Percentiles rank a stretch among this genome's conserved stretches.
These are phyloP conservation scores for Malus hybrid DNA, from an alignment of 331 rosid genomes.

Conservation along the genomic window DNA sequence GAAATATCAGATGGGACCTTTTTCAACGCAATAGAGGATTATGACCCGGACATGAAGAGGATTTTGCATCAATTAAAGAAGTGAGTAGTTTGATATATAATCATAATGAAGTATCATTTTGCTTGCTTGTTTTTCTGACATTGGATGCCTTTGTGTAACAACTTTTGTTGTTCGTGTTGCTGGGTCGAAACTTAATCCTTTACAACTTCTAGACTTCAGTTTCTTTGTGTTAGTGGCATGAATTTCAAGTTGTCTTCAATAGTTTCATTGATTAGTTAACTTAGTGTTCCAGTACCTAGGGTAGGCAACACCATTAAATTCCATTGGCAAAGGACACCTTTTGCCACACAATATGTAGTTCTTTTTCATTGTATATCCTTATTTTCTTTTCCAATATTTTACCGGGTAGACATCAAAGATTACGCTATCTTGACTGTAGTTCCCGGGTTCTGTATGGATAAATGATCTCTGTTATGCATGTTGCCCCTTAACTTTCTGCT, in stretches of 20 bases:
- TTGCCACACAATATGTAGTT: not conserved
- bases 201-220: not conserved
- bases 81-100: conserved; percentile 36
- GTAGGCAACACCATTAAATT: not conserved
- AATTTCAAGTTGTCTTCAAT: not conserved
- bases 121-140: not conserved
- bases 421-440: conserved; percentile 2
- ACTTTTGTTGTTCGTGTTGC: not conserved
- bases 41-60: conserved; percentile 89
- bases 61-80: conserved; percentile 65
- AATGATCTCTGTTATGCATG: not conserved
- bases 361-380: not conserved
- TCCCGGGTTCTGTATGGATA: not conserved
- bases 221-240: not conserved
- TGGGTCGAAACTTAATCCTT: not conserved
- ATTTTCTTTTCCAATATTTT: not conserved
- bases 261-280: not conserved
- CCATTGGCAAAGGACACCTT: not conserved
- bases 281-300: not conserved
- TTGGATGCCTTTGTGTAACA: not conserved
- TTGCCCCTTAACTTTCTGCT: not conserved
- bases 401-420: not conserved
- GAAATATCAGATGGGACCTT: conserved; percentile 92
- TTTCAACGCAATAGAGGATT: conserved; percentile 90
- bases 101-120: conserved; percentile 4